Conservation (phyloP, 2,329 filamentous ascomycete genomes). For the Blastomyces emzantsi region DNA sequence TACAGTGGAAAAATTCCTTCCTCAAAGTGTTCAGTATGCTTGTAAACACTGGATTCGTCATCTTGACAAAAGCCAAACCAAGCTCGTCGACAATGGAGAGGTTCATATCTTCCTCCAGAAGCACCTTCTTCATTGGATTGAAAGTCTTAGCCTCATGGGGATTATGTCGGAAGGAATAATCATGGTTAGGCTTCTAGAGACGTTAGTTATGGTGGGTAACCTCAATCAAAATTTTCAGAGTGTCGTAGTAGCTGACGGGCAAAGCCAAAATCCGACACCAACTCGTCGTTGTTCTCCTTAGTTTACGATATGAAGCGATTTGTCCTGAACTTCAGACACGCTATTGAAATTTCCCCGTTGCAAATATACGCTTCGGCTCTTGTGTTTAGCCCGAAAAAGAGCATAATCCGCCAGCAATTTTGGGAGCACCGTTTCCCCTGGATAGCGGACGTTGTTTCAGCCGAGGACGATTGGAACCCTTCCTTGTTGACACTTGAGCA, state of each 20-base stretch:
- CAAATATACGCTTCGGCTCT: slow-evolving; percentile 3
- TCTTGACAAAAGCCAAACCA: not conserved
- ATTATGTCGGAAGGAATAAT: slow-evolving; percentile 20
- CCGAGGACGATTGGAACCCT: not conserved
- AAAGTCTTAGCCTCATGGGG: slow-evolving; percentile 10
- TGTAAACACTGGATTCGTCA: slow-evolving; percentile 5
- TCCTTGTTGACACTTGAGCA: not conserved
- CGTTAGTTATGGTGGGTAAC: not conserved
- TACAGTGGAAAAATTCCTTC: not conserved
- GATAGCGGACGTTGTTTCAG: not conserved
- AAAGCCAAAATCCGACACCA: not conserved
- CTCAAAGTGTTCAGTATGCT: slow-evolving; percentile 5
- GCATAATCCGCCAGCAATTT: not conserved
- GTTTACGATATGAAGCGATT: slow-evolving; percentile 3
- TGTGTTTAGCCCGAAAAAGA: slow-evolving; percentile 1
- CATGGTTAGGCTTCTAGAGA: not conserved
- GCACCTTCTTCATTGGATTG: slow-evolving; percentile 8
- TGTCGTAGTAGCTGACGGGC: not conserved
- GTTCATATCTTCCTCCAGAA: slow-evolving; percentile 1
- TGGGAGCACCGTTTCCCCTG: not conserved
- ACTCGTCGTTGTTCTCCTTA: not conserved
- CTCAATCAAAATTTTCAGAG: not conserved
- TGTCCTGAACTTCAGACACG: not conserved
- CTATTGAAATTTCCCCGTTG: not conserved
- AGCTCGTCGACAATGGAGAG: not conserved